These are phyloP conservation scores for Neocatenulostroma microsporum DNA, from an alignment of 2,329 filamentous ascomycete genomes.

Conservation along the genomic window DNA sequence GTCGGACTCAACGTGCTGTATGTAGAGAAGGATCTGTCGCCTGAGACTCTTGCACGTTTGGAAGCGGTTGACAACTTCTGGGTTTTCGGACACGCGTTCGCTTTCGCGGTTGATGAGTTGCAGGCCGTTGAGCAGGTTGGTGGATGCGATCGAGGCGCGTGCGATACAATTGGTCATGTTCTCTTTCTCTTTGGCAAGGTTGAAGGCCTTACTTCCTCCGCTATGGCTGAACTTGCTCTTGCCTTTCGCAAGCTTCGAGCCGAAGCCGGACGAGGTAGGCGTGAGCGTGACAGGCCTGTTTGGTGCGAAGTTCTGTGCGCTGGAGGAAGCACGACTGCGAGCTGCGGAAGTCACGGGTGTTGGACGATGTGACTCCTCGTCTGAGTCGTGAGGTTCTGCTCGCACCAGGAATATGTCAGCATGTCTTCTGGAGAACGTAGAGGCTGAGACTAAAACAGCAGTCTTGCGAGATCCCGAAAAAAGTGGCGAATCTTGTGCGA, in stretches of 20 bases:
- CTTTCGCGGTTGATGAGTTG: slow-evolving; percentile 85
- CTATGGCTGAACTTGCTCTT: slow-evolving; percentile 46
- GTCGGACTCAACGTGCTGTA: slow-evolving; percentile 83
- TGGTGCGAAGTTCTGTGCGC: slow-evolving; percentile 9
- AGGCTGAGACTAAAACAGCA: no score
- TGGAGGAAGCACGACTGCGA: slow-evolving; percentile 13
- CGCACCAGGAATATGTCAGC: no score
- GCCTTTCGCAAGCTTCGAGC: slow-evolving; percentile 25
- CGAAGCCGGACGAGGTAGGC: slow-evolving; percentile 22
- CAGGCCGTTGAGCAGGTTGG: slow-evolving; percentile 77
- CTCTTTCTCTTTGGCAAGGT: slow-evolving; percentile 78
- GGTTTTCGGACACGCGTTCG: slow-evolving; percentile 80
- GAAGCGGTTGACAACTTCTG: slow-evolving; percentile 65
- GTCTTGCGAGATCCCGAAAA: no score
- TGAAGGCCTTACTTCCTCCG: slow-evolving; percentile 59
- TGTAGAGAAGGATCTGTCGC: slow-evolving; percentile 80
- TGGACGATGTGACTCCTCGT: slow-evolving; percentile 29
- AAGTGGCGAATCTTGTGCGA: no score
- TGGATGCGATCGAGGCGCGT: slow-evolving; percentile 81
- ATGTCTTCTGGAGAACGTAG: no score
- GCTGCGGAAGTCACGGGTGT: slow-evolving; percentile 21
- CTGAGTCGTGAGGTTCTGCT: slow-evolving; percentile 58
- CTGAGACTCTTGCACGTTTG: slow-evolving; percentile 80
- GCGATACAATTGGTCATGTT: slow-evolving; percentile 84
- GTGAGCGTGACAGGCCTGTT: slow-evolving; percentile 26